Evolutionary conservation across 192 early-diverging fungal genomes (phyloP), one percentile per base, ranked within the genome.

Genomic region (Entomortierella beljakovae): DNA sequence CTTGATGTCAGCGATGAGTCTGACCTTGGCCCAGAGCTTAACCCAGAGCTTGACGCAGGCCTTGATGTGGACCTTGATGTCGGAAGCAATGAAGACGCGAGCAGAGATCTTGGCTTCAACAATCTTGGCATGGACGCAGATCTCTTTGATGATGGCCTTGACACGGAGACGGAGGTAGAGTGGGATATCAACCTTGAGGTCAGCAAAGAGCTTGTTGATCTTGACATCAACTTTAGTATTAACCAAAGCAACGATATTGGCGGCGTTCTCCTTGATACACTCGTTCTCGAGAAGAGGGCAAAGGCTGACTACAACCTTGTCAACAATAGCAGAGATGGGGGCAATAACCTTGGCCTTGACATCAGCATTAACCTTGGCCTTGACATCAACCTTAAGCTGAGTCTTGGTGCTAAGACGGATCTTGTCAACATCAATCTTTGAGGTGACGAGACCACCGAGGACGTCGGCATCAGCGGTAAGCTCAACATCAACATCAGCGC

Each of bases 391-490:
- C 38, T 72, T 48, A 35, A 60, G 23, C 26, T 57, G 32, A 18
- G 66, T 53, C 28, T 57, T 68, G 60, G 61, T 56, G 48, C 61
- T 57, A 20, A 68, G 0, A 37, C 60, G 34, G 60, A 77, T 13
- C 18, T 77, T 35, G 11, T 63, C 49, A 37, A 77, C 54, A n/a
- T 77, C 55, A 33, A 57, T 35, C 4, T 56, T 52, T 38, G 66
- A 54, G 34, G 63, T 64, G 31, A 77, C 23, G 33, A 77, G 23
- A 33, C 73, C 66, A 57, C 68, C 68, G 67, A 64, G 61, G 51
- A 70, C 51, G 16, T 61, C 48, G 32, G 62, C 68, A 0, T 64
- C n/a, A 31, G 43, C 67, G 5, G 69, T 5, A 25, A 70, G 40
- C 3, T 51, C 25, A 42, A 70, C 20, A 25, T 64, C 54, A 22